Percentiles rank a stretch among this genome's conserved stretches.
phyloP scores from a whole-genome alignment of 352 stramenopile genomes.

The Globisporangium uncinulatum region DNA sequence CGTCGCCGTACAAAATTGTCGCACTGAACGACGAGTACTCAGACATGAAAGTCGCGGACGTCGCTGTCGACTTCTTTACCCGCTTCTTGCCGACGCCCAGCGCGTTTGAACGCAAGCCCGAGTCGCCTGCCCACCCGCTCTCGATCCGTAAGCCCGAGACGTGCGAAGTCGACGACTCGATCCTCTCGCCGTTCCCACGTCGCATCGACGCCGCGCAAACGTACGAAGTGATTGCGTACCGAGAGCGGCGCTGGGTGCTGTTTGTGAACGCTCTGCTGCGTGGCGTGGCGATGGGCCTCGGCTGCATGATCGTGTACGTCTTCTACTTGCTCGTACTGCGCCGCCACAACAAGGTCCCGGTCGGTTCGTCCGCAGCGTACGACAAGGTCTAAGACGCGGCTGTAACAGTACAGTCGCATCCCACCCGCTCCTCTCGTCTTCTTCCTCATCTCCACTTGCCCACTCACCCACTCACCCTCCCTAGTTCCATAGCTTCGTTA shows the following conservation, averaged over 20 bases:
- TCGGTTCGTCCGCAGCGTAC: constrained; percentile 37
- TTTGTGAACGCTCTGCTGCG: constrained; percentile 78
- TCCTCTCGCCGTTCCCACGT: constrained; percentile 57
- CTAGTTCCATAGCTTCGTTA: not conserved
- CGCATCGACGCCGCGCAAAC: constrained; percentile 60
- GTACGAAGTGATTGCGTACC: constrained; percentile 79
- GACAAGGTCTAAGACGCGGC: constrained; percentile 60
- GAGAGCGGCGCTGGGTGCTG: constrained; percentile 70
- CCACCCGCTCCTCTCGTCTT: too few relatives aligned
- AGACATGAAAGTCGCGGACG: constrained; percentile 72
- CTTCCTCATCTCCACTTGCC: too few relatives aligned
- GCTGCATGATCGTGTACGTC: constrained; percentile 79
- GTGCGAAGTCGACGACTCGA: constrained; percentile 66
- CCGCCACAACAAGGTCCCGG: constrained; percentile 26
- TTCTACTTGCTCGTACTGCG: constrained; percentile 73
- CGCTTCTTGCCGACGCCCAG: constrained; percentile 67
- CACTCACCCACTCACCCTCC: too few relatives aligned
- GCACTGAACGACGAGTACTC: constrained; percentile 87
- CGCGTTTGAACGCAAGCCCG: constrained; percentile 58
- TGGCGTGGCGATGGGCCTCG: constrained; percentile 65
- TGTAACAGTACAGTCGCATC: too few relatives aligned
- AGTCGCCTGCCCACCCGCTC: constrained; percentile 30
- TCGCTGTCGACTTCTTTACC: constrained; percentile 58
- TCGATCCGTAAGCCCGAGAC: constrained; percentile 59
- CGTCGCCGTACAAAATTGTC: constrained; percentile 68